These are phyloP conservation scores for Saccharomyces eubayanus DNA, from an alignment of 805 yeast species.

Conservation along the genomic window DNA sequence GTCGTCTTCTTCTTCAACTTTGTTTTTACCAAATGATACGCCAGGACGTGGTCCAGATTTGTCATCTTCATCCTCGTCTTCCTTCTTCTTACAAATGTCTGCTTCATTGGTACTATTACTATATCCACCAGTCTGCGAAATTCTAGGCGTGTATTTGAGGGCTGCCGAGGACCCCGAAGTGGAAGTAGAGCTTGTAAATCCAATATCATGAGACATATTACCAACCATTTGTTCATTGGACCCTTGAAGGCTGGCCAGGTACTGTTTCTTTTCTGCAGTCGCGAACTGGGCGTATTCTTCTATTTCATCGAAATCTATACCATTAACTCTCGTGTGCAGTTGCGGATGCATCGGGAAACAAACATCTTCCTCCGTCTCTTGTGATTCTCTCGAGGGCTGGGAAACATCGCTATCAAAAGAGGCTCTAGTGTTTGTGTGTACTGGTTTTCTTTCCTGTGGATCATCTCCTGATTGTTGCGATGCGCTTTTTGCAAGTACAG, in stretches of 20 bases:
- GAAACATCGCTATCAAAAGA: constrained; percentile 53
- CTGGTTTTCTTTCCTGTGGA: background rate
- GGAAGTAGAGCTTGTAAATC: constrained; percentile 24
- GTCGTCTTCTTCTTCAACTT: constrained; percentile 22
- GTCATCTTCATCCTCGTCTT: background rate
- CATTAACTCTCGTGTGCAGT: constrained; percentile 50
- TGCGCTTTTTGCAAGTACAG: background rate
- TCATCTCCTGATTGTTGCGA: background rate
- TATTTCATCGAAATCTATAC: constrained; percentile 81
- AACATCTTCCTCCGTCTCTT: constrained; percentile 91
- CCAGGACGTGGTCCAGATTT: constrained; percentile 11
- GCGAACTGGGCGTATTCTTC: constrained; percentile 65
- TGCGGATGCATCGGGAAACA: constrained; percentile 78
- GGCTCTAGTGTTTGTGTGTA: background rate
- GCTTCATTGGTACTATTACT: background rate
- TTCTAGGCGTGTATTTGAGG: constrained; percentile 47
- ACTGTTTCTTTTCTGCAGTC: constrained; percentile 38
- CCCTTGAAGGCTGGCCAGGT: constrained; percentile 13
- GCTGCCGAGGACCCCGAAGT: constrained; percentile 41
- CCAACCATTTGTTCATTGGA: background rate
- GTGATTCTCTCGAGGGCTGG: constrained; percentile 64
- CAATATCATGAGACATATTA: background rate
- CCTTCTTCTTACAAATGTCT: background rate
- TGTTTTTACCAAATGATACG: constrained; percentile 33
- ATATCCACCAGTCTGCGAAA: background rate